Conservation (phyloP, 495 filamentous ascomycete species). For the Viridothelium virens region DNA sequence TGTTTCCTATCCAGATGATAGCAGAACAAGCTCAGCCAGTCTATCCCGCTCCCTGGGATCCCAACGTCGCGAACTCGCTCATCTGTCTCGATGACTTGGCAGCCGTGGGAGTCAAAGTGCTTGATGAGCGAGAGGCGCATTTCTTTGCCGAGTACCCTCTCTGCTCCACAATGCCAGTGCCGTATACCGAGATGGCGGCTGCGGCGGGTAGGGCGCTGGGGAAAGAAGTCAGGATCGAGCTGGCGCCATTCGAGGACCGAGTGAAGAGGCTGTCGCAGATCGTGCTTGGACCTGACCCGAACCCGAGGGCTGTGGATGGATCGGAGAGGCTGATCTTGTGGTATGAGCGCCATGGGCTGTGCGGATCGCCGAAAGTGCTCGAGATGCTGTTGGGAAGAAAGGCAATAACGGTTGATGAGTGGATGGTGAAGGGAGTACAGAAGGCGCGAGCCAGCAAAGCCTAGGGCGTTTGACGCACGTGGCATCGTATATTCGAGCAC, state of each 20-base stretch:
- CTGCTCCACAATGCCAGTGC: slow-evolving; percentile 27
- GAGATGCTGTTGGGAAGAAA: slow-evolving; percentile 34
- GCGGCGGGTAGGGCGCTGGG: slow-evolving; percentile 18
- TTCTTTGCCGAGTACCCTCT: slow-evolving; percentile 33
- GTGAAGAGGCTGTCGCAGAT: slow-evolving; percentile 14
- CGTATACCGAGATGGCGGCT: slow-evolving; percentile 14
- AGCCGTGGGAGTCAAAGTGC: slow-evolving; percentile 21
- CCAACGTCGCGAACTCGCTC: slow-evolving; percentile 22
- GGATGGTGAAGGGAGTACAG: slow-evolving; percentile 11
- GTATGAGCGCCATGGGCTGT: slow-evolving; percentile 31
- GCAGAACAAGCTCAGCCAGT: slow-evolving; percentile 24
- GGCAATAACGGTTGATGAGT: slow-evolving; percentile 16
- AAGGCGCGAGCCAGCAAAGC: neutral
- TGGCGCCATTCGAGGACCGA: slow-evolving; percentile 14
- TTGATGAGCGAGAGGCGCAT: slow-evolving; percentile 32
- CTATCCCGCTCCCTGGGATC: slow-evolving; percentile 19
- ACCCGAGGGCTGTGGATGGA: slow-evolving; percentile 23
- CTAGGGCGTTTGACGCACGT: neutral
- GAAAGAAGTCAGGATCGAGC: slow-evolving; percentile 19
- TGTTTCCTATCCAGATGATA: slow-evolving; percentile 25
- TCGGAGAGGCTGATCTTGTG: slow-evolving; percentile 31
- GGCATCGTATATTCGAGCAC: neutral
- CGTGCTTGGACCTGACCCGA: slow-evolving; percentile 15
- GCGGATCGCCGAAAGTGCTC: slow-evolving; percentile 34
- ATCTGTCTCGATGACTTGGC: slow-evolving; percentile 29